Evolutionary conservation across 768 basidiomycete genomes (phyloP).

Genomic region (Mycena epipterygia): DNA sequence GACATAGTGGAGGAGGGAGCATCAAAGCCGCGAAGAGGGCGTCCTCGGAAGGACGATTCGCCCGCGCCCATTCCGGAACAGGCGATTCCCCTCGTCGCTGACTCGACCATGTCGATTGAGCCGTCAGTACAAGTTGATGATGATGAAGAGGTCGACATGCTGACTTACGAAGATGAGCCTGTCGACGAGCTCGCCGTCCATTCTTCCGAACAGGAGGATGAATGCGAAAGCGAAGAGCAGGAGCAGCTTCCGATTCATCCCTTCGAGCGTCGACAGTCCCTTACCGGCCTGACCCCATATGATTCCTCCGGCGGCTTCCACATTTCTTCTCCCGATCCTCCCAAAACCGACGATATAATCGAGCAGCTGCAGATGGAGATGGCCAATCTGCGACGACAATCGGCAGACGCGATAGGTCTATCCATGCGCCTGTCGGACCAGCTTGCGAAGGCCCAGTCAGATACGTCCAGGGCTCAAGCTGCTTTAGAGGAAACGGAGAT

Average conservation of each 20-base stretch:
- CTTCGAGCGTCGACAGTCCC: constrained; percentile 57
- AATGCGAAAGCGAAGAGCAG: constrained; percentile 81
- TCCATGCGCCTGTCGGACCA: constrained; percentile 78
- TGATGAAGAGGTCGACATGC: constrained; percentile 54
- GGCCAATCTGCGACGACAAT: constrained; percentile 71
- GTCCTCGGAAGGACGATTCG: constrained; percentile 37
- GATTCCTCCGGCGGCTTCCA: constrained; percentile 32
- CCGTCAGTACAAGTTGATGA: constrained; percentile 49
- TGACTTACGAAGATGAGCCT: constrained; percentile 37
- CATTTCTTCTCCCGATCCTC: constrained; percentile 7
- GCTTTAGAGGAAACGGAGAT: constrained; percentile 68
- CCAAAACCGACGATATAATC: constrained; percentile 58
- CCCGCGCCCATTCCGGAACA: background rate
- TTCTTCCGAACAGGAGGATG: constrained; percentile 57
- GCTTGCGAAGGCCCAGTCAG: constrained; percentile 74
- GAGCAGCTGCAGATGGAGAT: constrained; percentile 79
- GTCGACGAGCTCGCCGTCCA: constrained; percentile 52
- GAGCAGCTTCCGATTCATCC: constrained; percentile 51
- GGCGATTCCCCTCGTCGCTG: background rate
- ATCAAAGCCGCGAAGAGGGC: constrained; percentile 33
- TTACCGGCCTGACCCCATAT: constrained; percentile 52
- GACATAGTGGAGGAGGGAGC: constrained; percentile 11
- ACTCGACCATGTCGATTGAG: constrained; percentile 15
- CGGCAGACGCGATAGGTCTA: constrained; percentile 75
- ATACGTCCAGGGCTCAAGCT: constrained; percentile 67